Conservation (phyloP, 495 filamentous ascomycete genomes). For the Bacidia rubella region DNA sequence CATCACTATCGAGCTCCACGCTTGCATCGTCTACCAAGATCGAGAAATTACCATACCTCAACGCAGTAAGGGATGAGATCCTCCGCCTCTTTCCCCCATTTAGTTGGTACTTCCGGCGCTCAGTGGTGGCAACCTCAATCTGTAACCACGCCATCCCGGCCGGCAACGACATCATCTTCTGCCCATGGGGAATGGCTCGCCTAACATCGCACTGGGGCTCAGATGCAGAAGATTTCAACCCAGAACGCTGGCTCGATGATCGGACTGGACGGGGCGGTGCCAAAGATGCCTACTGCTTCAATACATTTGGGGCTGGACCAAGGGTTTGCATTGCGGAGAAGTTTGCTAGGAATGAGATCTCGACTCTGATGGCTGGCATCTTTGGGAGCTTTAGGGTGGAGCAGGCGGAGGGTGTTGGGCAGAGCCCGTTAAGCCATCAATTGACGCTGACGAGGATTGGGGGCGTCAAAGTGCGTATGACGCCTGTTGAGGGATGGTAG, state of each 20-base stretch:
- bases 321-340: conserved; percentile 61
- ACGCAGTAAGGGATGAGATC: conserved; percentile 56
- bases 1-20: conserved; percentile 28
- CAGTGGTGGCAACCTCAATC: conserved; percentile 35
- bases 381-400: conserved; percentile 58
- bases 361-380: conserved; percentile 58
- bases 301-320: conserved; percentile 72
- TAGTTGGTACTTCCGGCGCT: conserved; percentile 54
- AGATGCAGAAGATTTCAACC: conserved; percentile 30
- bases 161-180: conserved; percentile 24
- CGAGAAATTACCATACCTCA: conserved; percentile 48
- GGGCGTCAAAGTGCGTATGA: conserved; percentile 2
- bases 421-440: background rate
- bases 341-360: conserved; percentile 72
- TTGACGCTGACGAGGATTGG: conserved; percentile 2
- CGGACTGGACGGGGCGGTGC: conserved; percentile 36
- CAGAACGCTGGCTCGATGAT: conserved; percentile 30
- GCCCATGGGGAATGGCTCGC: conserved; percentile 24
- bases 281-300: conserved; percentile 52
- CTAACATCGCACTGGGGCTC: conserved; percentile 24
- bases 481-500: background rate
- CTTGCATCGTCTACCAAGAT: background rate
- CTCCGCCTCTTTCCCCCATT: conserved; percentile 60
- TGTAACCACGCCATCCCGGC: conserved; percentile 19
- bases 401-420: background rate